Conservation (phyloP, 805 yeast genomes). For the Candida methanosorbosa region DNA sequence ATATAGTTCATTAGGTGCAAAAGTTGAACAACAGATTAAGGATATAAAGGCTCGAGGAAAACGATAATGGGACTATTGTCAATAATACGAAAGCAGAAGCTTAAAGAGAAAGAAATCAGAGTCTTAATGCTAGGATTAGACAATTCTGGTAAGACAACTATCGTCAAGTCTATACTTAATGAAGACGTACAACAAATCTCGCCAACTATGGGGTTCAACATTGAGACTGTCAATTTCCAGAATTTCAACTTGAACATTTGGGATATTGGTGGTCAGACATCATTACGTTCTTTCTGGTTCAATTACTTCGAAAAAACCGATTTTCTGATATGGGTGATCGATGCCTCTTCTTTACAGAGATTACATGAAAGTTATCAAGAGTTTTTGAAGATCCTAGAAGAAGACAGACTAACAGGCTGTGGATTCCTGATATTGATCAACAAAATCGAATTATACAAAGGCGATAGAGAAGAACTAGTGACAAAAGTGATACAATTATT, state of each 20-base stretch:
- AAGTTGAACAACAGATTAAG: no score
- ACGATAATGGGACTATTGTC: conserved; percentile 76
- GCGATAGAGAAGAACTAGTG: conserved; percentile 10
- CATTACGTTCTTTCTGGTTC: conserved; percentile 85
- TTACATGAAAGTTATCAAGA: conserved; percentile 59
- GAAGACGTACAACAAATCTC: conserved; percentile 47
- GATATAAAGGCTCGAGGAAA: no score
- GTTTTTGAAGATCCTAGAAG: conserved; percentile 50
- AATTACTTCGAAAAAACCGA: conserved; percentile 84
- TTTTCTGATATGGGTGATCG: conserved; percentile 80
- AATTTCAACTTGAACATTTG: conserved; percentile 51
- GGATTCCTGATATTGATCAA: conserved; percentile 64
- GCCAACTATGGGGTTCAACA: conserved; percentile 90
- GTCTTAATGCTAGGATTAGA: conserved; percentile 78
- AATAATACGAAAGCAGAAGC: conserved; percentile 73
- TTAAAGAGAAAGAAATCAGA: conserved; percentile 70
- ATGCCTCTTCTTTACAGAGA: conserved; percentile 51
- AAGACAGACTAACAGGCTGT: conserved; percentile 63
- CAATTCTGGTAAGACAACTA: conserved; percentile 86
- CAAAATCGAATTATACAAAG: conserved; percentile 54
- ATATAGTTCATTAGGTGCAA: no score
- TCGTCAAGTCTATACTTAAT: conserved; percentile 50
- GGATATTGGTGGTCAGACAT: conserved; percentile 85
- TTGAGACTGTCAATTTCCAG: conserved; percentile 42
- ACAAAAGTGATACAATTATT: conserved; percentile 16